These are phyloP conservation scores for Lagenidium sp. DNA, from an alignment of 352 stramenopile genomes.

Conservation along the genomic window DNA sequence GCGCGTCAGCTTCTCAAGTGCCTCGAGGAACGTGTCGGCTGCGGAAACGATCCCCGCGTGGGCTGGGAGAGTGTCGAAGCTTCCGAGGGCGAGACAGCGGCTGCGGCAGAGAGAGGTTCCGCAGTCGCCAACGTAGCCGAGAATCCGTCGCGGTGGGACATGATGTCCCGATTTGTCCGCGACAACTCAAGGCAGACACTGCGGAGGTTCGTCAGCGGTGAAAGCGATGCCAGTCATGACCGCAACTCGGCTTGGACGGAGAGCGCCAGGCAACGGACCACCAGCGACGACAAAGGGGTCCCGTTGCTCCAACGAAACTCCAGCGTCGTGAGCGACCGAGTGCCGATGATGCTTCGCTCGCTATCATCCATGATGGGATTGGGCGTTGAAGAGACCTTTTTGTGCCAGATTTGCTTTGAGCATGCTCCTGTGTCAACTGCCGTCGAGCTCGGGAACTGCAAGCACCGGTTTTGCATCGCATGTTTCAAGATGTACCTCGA, in stretches of 20 bases:
- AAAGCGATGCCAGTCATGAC: too few species aligned
- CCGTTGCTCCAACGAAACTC: slow-evolving; percentile 9
- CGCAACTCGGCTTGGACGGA: neutral
- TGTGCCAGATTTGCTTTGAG: slow-evolving; percentile 77
- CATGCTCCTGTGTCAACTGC: slow-evolving; percentile 25
- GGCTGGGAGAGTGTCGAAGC: too few species aligned
- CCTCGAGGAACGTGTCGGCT: neutral
- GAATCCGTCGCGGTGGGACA: neutral
- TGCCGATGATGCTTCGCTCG: slow-evolving; percentile 6
- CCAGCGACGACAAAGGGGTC: neutral
- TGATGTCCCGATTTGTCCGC: neutral
- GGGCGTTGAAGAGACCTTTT: slow-evolving; percentile 62
- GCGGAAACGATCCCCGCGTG: neutral
- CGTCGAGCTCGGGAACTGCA: slow-evolving; percentile 31
- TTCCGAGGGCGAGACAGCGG: too few species aligned
- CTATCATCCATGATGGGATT: slow-evolving; percentile 18
- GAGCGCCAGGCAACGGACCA: neutral
- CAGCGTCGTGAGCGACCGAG: slow-evolving; percentile 5
- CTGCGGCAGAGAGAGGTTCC: neutral
- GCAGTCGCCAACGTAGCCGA: neutral
- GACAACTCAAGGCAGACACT: neutral
- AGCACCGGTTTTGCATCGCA: slow-evolving; percentile 45
- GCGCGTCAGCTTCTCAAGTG: neutral
- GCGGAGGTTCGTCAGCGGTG: neutral
- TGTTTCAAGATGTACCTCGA: slow-evolving; percentile 60